A percentile compares a stretch with the other conserved stretches of the same genome.
phyloP scores from a whole-genome alignment of 2,329 filamentous ascomycete species.

The Nannizziopsis arthrosporioides region DNA sequence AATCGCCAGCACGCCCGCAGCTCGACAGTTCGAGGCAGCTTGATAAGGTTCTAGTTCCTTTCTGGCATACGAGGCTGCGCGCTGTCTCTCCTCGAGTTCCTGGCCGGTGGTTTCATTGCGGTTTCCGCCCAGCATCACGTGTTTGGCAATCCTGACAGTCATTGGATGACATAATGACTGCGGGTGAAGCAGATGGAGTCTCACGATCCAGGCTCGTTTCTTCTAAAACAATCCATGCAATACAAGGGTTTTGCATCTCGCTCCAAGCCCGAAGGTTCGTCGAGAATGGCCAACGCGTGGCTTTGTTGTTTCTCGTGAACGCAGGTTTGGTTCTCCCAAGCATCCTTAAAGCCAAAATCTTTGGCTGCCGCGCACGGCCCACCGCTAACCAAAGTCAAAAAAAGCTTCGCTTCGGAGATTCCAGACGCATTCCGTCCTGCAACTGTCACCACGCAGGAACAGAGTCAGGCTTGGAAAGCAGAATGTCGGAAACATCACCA shows the following conservation, averaged over 20 bases:
- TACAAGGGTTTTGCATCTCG: neutral
- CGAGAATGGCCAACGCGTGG: no score
- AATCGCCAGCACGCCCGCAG: no score
- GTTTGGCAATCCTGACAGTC: neutral
- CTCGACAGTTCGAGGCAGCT: no score
- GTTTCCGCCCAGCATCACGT: neutral
- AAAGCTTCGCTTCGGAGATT: neutral
- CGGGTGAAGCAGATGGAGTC: neutral
- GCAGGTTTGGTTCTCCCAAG: no score
- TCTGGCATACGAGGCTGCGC: no score
- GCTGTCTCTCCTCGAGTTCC: neutral
- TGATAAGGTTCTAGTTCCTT: no score
- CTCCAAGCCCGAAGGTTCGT: no score
- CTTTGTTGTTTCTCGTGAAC: no score
- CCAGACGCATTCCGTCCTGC: neutral
- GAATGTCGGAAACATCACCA: neutral
- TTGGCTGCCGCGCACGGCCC: neutral
- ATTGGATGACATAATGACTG: no score
- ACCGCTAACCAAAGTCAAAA: slow-evolving; percentile 3
- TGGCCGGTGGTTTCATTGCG: slow-evolving; percentile 3
- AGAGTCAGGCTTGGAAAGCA: neutral
- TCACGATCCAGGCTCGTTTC: neutral
- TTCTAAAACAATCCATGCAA: neutral
- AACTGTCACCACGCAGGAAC: neutral
- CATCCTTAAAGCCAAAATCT: no score